Evolutionary conservation across 2,329 filamentous ascomycete genomes (phyloP).

Genomic region (Arthrinium puccinioides): DNA sequence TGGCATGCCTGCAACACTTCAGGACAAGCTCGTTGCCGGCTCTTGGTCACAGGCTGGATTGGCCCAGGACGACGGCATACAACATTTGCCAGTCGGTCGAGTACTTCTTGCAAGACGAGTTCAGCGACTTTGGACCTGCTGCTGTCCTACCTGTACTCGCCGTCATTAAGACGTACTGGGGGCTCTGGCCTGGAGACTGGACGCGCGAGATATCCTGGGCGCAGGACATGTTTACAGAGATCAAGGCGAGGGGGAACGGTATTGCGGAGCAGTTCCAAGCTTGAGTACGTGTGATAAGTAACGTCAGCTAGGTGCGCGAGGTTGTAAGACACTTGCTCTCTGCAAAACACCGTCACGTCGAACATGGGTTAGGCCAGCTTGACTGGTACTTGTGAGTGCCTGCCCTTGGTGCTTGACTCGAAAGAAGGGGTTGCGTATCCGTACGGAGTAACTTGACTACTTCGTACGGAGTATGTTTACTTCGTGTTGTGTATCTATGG

Average conservation of each 20-base stretch:
- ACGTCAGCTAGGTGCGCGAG: no score
- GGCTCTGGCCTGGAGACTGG: background rate
- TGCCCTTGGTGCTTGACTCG: no score
- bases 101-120: conserved; percentile 10
- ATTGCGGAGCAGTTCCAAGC: no score
- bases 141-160: conserved; percentile 5
- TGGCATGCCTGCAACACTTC: conserved; percentile 3
- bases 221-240: background rate
- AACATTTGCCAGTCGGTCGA: conserved; percentile 16
- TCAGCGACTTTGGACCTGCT: conserved; percentile 11
- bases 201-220: conserved; percentile 5
- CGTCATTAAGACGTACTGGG: conserved; percentile 4
- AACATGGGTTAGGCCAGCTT: no score
- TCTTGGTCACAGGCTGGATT: conserved; percentile 2
- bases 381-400: no score
- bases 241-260: background rate
- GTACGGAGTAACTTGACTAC: no score
- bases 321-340: no score
- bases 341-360: no score
- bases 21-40: background rate
- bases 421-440: no score
- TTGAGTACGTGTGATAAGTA: no score
- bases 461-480: no score
- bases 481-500: no score
- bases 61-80: conserved; percentile 6